Evolutionary conservation across 371 early-diverging fungal species (phyloP).

Genomic region (Syncephalastrum monosporum): DNA sequence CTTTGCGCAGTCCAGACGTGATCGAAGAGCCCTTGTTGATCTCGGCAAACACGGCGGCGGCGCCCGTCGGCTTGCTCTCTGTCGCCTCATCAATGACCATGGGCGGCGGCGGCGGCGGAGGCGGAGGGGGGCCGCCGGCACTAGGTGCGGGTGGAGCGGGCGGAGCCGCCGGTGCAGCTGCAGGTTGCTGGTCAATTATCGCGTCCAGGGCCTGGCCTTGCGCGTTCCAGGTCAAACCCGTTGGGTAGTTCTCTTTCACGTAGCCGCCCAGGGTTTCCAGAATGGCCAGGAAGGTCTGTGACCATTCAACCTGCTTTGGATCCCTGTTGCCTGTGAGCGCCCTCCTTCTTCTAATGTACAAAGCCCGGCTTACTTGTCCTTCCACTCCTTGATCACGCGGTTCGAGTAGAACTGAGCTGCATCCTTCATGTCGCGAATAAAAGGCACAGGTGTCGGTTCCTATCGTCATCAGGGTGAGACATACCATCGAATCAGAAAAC

Average conservation of each 20-base stretch:
- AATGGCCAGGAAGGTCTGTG: conserved; percentile 64
- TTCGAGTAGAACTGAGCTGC: conserved; percentile 91
- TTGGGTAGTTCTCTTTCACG: conserved; percentile 88
- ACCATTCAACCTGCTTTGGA: conserved; percentile 83
- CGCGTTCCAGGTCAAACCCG: conserved; percentile 92
- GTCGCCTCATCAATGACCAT: conserved; percentile 38
- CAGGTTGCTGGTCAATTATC: conserved; percentile 32
- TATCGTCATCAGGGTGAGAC: conserved; percentile 13
- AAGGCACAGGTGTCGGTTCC: conserved; percentile 89
- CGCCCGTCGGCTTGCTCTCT: conserved; percentile 26
- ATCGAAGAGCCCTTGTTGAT: conserved; percentile 82
- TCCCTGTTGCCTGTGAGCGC: conserved; percentile 52
- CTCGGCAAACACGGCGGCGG: conserved; percentile 81
- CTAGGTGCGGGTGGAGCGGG: conserved; percentile 49
- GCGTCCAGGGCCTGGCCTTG: conserved; percentile 66
- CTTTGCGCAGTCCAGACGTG: conserved; percentile 87
- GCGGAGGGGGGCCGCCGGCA: conserved; percentile 62
- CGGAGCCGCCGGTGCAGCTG: conserved; percentile 43
- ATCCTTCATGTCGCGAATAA: conserved; percentile 87
- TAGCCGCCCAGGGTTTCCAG: conserved; percentile 76
- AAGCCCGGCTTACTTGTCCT: conserved; percentile 71
- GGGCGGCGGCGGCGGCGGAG: conserved; percentile 70
- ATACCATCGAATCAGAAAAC: not conserved
- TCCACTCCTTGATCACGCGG: conserved; percentile 87
- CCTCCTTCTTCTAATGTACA: conserved; percentile 17